Conservation (phyloP, 495 filamentous ascomycete genomes). For the Entonaema liquescens region DNA sequence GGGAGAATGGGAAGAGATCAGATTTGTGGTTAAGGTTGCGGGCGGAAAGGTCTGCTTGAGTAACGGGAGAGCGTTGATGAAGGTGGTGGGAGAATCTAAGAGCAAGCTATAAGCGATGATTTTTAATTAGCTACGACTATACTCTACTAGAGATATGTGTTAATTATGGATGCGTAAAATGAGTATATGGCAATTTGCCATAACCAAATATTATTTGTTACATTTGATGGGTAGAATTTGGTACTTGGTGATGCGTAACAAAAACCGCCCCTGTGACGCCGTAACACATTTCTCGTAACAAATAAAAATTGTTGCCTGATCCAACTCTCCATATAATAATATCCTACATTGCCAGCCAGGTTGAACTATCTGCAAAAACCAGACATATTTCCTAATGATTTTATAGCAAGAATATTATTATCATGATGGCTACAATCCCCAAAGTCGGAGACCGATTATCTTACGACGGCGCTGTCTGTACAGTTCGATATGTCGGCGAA, state of each 20-base stretch:
- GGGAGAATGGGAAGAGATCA: slow-evolving; percentile 81
- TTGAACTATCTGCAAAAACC: not conserved
- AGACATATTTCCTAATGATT: slow-evolving; percentile 7
- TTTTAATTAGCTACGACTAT: not conserved
- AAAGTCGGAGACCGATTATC: slow-evolving; percentile 77
- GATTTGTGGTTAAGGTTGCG: slow-evolving; percentile 76
- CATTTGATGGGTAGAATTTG: not conserved
- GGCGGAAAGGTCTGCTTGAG: slow-evolving; percentile 81
- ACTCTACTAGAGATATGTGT: not conserved
- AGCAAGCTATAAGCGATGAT: slow-evolving; percentile 67
- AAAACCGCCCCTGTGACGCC: slow-evolving; percentile 10
- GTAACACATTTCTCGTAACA: slow-evolving; percentile 32
- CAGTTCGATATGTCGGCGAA: slow-evolving; percentile 81
- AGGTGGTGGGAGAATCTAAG: slow-evolving; percentile 62
- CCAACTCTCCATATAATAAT: not conserved
- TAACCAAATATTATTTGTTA: not conserved
- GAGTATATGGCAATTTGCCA: not conserved
- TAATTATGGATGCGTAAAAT: not conserved
- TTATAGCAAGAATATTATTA: not conserved
- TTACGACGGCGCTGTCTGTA: slow-evolving; percentile 77
- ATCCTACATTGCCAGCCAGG: not conserved
- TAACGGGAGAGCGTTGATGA: slow-evolving; percentile 84
- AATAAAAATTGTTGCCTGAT: slow-evolving; percentile 31
- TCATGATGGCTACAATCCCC: slow-evolving; percentile 31
- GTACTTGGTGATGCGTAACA: not conserved